Evolutionary conservation across 441 rosid species (phyloP), one percentile per base, ranked within the genome.

Genomic region (Caryocar brasiliense): DNA sequence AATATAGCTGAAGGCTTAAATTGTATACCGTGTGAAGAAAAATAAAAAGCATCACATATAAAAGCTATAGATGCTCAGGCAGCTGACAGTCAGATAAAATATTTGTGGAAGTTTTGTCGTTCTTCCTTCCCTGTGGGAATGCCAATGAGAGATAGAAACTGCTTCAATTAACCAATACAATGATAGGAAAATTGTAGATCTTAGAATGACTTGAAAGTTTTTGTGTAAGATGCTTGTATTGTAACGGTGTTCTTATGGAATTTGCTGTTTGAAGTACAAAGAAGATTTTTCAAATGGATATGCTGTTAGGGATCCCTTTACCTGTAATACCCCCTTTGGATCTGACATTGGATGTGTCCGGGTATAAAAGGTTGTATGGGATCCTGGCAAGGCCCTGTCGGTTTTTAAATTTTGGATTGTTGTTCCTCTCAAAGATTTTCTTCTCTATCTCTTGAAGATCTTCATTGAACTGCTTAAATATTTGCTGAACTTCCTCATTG

Each of bases 281-380:
- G 29, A 21, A 24, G 6, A 28, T 35, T 4, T 39, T 13, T 63
- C 56, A 83, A 33, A 77, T 75, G 36, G 83, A 71, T 54, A 73
- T 66, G 62, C 82, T 79, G 53, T 73, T 81, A 14, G 88, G 87
- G 29, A 81, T 73, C 37, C 85, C 88, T 54, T 49, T 69, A 19
- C 69, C 76, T 7, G 62, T 71, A 34, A 72, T 45, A 30, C 83
- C 74, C 12, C 7, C 64, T 45, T 11, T 35, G 41, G 45, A 19
- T 38, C 47, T 53, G 1, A 22, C 59, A 24, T 60, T 67, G n/a
- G 64, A 59, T 25, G 66, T 61, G 50, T 51, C 54, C 23, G 92
- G 84, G 27, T 61, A 34, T 39, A 84, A 68, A 61, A 71, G 65
- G 47, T 50, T 42, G 54, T 79, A 84, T n/a, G 83, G 68, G 47